Evolutionary conservation across 768 basidiomycete genomes (phyloP).

Genomic region (Leccinum olivaceopallidum): DNA sequence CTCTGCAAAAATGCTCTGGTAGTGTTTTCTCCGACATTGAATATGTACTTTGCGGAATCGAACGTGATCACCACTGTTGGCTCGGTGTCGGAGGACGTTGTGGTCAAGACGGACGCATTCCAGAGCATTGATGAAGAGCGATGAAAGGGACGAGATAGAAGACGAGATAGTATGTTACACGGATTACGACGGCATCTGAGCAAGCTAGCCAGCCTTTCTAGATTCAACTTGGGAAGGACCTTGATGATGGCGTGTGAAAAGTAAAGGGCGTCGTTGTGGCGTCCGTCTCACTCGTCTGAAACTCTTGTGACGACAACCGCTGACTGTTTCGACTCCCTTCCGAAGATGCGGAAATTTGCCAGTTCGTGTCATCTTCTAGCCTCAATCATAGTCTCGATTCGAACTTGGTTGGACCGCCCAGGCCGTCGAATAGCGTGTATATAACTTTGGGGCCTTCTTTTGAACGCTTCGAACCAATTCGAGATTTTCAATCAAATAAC

Average conservation of each 20-base stretch:
- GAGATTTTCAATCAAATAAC: neutral
- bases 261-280: no score
- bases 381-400: neutral
- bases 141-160: constrained; percentile 18
- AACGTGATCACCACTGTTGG: constrained; percentile 76
- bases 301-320: neutral
- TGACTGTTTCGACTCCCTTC: neutral
- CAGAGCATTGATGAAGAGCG: constrained; percentile 48
- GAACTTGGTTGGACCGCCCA: neutral
- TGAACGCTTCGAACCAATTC: neutral
- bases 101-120: constrained; percentile 60
- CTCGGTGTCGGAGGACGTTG: constrained; percentile 74
- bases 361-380: neutral
- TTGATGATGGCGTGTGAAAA: neutral
- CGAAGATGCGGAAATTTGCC: neutral
- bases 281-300: neutral
- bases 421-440: neutral
- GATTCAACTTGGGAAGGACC: neutral
- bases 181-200: constrained; percentile 23
- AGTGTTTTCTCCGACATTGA: constrained; percentile 85
- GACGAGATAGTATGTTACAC: constrained; percentile 19
- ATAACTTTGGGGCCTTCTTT: neutral
- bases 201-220: constrained; percentile 27
- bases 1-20: constrained; percentile 74
- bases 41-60: constrained; percentile 79